These are phyloP conservation scores for Alisma plantagoaquatica DNA, from an alignment of 106 monocot species.

Conservation along the genomic window DNA sequence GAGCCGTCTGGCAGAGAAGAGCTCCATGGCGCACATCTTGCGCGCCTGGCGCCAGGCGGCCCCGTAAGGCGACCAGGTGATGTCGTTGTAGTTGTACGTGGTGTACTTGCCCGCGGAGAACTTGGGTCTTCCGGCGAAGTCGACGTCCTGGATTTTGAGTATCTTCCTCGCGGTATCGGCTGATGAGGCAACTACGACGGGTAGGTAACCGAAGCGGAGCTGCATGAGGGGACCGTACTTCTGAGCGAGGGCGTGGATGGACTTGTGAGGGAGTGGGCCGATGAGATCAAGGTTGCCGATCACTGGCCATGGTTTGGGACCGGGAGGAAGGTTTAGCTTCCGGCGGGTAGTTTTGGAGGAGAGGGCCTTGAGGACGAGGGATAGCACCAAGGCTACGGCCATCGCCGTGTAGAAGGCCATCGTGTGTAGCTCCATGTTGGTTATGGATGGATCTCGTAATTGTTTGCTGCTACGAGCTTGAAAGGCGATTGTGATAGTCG, in stretches of 20 bases:
- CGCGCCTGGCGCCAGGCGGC: too few relatives aligned
- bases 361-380: neutral
- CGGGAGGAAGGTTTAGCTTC: slow-evolving; percentile 4
- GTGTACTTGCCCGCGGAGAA: too few relatives aligned
- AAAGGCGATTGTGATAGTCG: too few relatives aligned
- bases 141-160: slow-evolving; percentile 2
- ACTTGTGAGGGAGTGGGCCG: slow-evolving; percentile 1
- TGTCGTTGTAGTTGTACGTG: slow-evolving; percentile 16
- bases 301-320: slow-evolving; percentile 5
- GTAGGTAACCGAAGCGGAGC: neutral
- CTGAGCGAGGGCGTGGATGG: neutral
- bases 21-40: neutral
- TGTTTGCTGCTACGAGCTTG: too few relatives aligned
- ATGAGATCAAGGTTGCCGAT: slow-evolving; percentile 5
- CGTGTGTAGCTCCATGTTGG: neutral
- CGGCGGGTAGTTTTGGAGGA: neutral
- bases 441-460: too few relatives aligned
- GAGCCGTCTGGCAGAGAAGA: neutral
- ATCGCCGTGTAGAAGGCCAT: too few relatives aligned
- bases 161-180: neutral
- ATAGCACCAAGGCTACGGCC: neutral
- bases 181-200: too few relatives aligned
- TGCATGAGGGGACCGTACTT: slow-evolving; percentile 4
- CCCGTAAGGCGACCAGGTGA: slow-evolving; percentile 18
- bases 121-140: slow-evolving; percentile 2